Percentiles rank a stretch among this genome's conserved stretches.
Conservation (phyloP, 2,329 filamentous ascomycete species). For the Incumbomyces lentus region DNA sequence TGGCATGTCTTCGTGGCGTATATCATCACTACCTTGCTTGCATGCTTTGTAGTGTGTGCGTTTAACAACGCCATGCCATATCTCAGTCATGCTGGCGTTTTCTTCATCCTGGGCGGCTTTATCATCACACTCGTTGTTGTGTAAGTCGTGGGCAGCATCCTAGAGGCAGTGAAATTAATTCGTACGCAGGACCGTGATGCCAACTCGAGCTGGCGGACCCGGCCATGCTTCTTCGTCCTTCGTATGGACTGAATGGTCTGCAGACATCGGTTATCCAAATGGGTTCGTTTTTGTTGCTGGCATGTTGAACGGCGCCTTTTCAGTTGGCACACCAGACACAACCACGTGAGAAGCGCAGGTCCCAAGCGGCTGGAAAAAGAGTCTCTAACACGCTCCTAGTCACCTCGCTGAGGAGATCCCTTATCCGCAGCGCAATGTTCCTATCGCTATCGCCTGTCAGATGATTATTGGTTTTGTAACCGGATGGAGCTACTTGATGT, state of each 20-base stretch:
- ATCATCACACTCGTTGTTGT: constrained; percentile 37
- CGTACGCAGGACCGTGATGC: constrained; percentile 11
- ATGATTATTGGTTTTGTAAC: constrained; percentile 38
- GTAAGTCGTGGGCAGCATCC: constrained; percentile 4
- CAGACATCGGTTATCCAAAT: constrained; percentile 32
- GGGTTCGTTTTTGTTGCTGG: constrained; percentile 56
- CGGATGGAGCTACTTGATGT: constrained; percentile 39
- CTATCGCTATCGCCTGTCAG: constrained; percentile 42
- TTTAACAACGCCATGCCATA: constrained; percentile 35
- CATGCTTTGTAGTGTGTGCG: constrained; percentile 24
- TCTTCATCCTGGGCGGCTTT: constrained; percentile 38
- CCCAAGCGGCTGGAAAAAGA: no score
- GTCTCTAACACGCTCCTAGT: constrained; percentile 47
- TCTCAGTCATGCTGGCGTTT: constrained; percentile 31
- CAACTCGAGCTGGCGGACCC: constrained; percentile 10
- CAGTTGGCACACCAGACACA: constrained; percentile 56
- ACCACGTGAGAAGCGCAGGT: constrained; percentile 44
- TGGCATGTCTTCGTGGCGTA: constrained; percentile 54
- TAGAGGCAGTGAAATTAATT: neutral
- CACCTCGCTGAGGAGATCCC: constrained; percentile 57
- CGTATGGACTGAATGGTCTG: constrained; percentile 49
- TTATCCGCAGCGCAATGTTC: constrained; percentile 48
- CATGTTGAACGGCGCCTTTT: constrained; percentile 60
- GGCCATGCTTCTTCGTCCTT: constrained; percentile 39
- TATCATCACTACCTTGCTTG: constrained; percentile 28